A percentile compares a stretch with the other conserved stretches of the same genome.
Evolutionary conservation across 768 basidiomycete species (phyloP).

Genomic region (Hericium coralloides): DNA sequence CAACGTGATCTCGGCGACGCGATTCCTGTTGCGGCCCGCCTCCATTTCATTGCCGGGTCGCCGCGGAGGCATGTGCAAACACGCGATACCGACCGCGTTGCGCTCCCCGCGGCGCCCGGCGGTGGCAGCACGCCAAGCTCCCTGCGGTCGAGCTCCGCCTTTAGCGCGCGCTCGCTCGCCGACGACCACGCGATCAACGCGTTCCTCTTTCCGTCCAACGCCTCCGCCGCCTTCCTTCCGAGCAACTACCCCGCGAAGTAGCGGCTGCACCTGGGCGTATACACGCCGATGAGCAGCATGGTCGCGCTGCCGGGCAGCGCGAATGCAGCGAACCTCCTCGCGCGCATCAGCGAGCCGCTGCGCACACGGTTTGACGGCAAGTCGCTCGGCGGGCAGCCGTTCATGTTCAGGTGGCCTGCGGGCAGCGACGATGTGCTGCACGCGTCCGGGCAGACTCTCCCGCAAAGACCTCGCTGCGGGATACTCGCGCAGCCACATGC

Average conservation of each 20-base stretch:
- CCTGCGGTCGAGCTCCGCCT: constrained; percentile 36
- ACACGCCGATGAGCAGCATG: constrained; percentile 4
- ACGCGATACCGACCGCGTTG: too few species aligned
- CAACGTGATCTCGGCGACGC: too few species aligned
- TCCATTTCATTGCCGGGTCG: too few species aligned
- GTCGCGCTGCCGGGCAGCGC: constrained; percentile 25
- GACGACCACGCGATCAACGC: constrained; percentile 26
- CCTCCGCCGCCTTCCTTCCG: constrained; percentile 76
- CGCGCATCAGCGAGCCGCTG: constrained; percentile 12
- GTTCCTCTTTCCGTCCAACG: constrained; percentile 62
- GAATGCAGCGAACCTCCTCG: constrained; percentile 16
- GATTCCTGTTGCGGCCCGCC: too few species aligned
- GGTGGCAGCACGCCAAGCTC: constrained; percentile 44
- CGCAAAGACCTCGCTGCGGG: constrained; percentile 90
- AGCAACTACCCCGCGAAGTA: constrained; percentile 46
- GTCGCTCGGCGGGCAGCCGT: constrained; percentile 30
- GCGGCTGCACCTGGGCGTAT: constrained; percentile 14
- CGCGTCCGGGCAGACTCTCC: constrained; percentile 84
- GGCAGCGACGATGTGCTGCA: constrained; percentile 57
- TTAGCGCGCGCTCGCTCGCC: constrained; percentile 26
- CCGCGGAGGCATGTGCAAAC: too few species aligned
- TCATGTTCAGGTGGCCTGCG: too few species aligned
- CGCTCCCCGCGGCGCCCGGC: constrained; percentile 24
- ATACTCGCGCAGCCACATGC: constrained; percentile 81
- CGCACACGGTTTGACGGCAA: constrained; percentile 20